Base-by-base conservation (phyloP, 2,329 filamentous ascomycete species). In the Aspergillus ochraceus region DNA sequence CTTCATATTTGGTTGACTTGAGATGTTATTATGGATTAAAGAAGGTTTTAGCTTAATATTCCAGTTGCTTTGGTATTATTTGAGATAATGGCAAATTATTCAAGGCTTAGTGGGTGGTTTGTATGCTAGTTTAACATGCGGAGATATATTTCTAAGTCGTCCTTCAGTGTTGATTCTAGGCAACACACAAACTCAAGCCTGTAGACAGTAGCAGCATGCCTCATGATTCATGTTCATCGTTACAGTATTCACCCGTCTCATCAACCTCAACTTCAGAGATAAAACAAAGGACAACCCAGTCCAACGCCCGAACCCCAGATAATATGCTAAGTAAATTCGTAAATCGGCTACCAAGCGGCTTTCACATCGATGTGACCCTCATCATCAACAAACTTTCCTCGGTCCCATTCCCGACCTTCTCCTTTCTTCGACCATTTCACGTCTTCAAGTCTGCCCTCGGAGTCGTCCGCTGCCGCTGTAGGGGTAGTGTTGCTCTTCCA, bases 391-490 rank as follows among this genome's bases (percentile, higher is more conserved):
- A 84, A 80, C 69, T 89, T 89, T 1, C 88, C 88, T 51, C 83
- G 77, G 78, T 89, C 87, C 87, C 86, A 90, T 68, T 88, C 88
- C 59, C 87, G 80, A 1, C 81, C 76, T 70, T 94, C 88, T 1
- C 90, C 90, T 58, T 77, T 81, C 68, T 87, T 89, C 42, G 84
- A 82, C 92, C 92, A 96, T 54, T 80, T 84, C 2, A 96, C 88
- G 68, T 88, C 86, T 42, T 86, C 84, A 1, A 92, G 84, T 65
- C 87, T 85, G 29, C 85, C 83, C 61, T 88, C 86, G 8, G 54
- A 59, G 49, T 67, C 62, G 6, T 60, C 64, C 50, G 59, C 60
- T 17, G 64, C 12, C 42, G 81, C 78, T 56, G 84, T 82, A 71
- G 86, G 83, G 12, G 84, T 84, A 1, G 81, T 80, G 22, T 85